Percentiles rank a stretch among this genome's conserved stretches.
Conservation (phyloP, 345 rosid genomes). For the Kandelia obovata region DNA sequence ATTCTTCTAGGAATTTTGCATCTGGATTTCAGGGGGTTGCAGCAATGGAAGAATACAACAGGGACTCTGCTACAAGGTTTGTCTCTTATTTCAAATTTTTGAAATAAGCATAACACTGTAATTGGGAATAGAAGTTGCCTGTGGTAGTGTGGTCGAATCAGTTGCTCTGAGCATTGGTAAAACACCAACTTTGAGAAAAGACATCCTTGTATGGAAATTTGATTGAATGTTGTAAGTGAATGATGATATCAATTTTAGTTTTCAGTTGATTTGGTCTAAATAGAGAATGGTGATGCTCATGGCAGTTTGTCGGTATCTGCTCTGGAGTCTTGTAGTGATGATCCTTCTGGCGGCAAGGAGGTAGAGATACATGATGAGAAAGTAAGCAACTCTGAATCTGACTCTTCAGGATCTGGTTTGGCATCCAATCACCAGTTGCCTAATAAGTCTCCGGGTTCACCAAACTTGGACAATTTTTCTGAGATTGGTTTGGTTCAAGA, state of each 20-base stretch:
- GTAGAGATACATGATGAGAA: constrained; percentile 45
- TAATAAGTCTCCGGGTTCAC: constrained; percentile 46
- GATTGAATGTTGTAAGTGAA: neutral
- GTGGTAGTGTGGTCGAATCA: too few species aligned
- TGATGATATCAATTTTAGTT: neutral
- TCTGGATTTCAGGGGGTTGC: constrained; percentile 35
- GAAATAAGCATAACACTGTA: neutral
- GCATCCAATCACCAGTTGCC: constrained; percentile 50
- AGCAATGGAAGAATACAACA: constrained; percentile 41
- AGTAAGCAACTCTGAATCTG: constrained; percentile 51
- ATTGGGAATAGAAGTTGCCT: neutral
- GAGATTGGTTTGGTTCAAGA: constrained; percentile 53
- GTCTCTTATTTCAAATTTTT: constrained; percentile 18
- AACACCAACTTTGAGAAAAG: too few species aligned
- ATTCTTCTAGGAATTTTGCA: constrained; percentile 35
- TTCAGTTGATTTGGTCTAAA: constrained; percentile 7
- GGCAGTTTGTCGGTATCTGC: constrained; percentile 47
- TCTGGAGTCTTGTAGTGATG: constrained; percentile 42
- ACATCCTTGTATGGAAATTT: too few species aligned
- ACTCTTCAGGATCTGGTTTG: constrained; percentile 48
- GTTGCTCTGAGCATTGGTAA: too few species aligned
- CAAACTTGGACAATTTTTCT: constrained; percentile 45
- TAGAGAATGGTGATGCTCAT: constrained; percentile 18
- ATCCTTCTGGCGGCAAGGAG: constrained; percentile 39
- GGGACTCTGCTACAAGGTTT: constrained; percentile 54